Evolutionary conservation across 176 grass and related monocot species (phyloP), one percentile per base, ranked within the genome.

Genomic region (Rhynchospora pubera): DNA sequence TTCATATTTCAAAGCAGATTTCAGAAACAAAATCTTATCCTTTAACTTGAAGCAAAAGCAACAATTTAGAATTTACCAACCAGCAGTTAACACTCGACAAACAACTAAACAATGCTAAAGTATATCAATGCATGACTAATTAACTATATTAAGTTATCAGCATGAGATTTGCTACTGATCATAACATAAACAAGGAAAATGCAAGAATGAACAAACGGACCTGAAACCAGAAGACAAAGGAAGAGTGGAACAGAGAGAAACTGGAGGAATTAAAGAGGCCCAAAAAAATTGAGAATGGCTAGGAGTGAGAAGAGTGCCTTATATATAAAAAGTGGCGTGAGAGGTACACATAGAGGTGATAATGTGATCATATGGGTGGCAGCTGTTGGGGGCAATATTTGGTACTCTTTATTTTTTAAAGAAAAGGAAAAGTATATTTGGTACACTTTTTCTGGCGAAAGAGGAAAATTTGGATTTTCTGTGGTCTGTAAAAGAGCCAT

Each of bases 281-380:
- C 57, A 62, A 80, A 63, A 58, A 65, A 26, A 24, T 80, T 45
- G 77, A 80, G 77, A 80, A 80, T 62, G 81, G 59, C 22, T 45
- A 79, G 52, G 57, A 68, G 61, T 61, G 87, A 83, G 71, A 57
- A 67, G 22, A 8, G 24, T 53, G 6, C 32, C 58, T 80, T 88
- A 86, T 93, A 91, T 86, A 91, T 82, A 50, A 47, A 88, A 89
- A 65, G 28, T 75, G 9, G 47, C 81, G n/a, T 69, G 78, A 74
- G 66, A 70, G 85, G 11, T 42, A 22, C 84, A 56, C 62, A n/a
- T n/a, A 93, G 80, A 88, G 66, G 66, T 80, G 85, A 50, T 82
- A 63, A 87, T 63, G 86, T 66, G 66, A 67, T 30, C 83, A 82
- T 86, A 79, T 84, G 68, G 26, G 83, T 83, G 78, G 90, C 81